Percentiles rank a stretch among this genome's conserved stretches.
Conservation (phyloP, 106 monocot species). For the Chionographis japonica region DNA sequence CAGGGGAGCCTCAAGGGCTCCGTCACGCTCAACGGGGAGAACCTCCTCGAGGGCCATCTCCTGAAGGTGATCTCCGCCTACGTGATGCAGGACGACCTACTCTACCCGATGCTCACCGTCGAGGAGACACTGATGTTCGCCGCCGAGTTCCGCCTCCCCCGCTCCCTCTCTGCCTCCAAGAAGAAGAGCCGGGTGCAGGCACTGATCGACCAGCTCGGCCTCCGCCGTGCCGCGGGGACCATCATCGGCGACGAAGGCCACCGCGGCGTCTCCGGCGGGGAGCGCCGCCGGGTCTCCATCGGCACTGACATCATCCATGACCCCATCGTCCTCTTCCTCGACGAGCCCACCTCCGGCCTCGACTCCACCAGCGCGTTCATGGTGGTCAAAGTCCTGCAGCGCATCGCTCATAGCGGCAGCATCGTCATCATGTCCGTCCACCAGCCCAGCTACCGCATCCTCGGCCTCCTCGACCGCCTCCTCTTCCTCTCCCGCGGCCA, state of each 20-base stretch:
- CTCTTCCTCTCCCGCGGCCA: constrained; percentile 55
- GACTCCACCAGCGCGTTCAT: constrained; percentile 70
- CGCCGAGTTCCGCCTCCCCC: constrained; percentile 62
- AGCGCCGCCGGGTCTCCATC: constrained; percentile 66
- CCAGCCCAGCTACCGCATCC: constrained; percentile 65
- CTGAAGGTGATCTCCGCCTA: constrained; percentile 85
- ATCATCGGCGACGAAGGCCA: constrained; percentile 66
- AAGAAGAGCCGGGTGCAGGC: constrained; percentile 45
- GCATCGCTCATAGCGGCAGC: constrained; percentile 59
- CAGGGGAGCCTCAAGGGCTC: constrained; percentile 38
- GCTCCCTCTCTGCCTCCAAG: constrained; percentile 28
- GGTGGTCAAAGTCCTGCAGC: constrained; percentile 55
- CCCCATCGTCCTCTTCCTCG: constrained; percentile 65
- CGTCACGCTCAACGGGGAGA: constrained; percentile 72
- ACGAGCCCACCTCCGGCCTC: constrained; percentile 71
- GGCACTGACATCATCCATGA: constrained; percentile 75
- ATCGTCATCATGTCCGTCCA: constrained; percentile 66
- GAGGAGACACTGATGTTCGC: constrained; percentile 43
- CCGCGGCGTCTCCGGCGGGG: constrained; percentile 79
- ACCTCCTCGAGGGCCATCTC: constrained; percentile 70
- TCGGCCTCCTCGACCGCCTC: constrained; percentile 52
- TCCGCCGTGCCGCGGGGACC: constrained; percentile 33
- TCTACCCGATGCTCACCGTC: constrained; percentile 46
- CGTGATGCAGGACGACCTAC: constrained; percentile 46
- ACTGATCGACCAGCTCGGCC: constrained; percentile 63